A percentile compares a stretch with the other conserved stretches of the same genome.
Conservation (phyloP, 306 rosid genomes). For the Purshia tridentata region DNA sequence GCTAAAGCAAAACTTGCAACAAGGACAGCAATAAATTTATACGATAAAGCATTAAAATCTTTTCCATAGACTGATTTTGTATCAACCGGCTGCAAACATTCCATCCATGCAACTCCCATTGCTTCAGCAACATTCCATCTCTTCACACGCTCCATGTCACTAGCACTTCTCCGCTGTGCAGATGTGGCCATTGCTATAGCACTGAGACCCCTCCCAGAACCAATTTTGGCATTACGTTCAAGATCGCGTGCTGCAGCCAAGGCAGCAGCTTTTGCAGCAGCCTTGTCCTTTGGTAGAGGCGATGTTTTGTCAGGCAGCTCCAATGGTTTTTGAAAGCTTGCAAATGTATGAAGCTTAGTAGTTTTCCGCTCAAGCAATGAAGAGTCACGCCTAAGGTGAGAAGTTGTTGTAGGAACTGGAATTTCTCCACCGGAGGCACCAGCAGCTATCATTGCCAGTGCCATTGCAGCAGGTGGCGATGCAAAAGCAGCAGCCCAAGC, state of each 20-base stretch:
- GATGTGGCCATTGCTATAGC: constrained; percentile 99
- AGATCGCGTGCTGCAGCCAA: constrained; percentile 93
- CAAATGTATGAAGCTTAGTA: constrained; percentile 75
- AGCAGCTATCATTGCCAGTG: constrained; percentile 98
- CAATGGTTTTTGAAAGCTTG: constrained; percentile 87
- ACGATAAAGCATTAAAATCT: constrained; percentile 88
- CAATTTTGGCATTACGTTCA: constrained; percentile 80
- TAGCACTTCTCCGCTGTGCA: constrained; percentile 75
- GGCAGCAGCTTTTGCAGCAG: constrained; percentile 95
- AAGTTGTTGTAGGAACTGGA: constrained; percentile 51
- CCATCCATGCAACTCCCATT: constrained; percentile 99
- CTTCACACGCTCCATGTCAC: constrained; percentile 85
- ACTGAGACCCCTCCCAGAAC: constrained; percentile 98
- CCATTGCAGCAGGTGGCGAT: constrained; percentile 98
- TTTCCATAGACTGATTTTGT: constrained; percentile 90
- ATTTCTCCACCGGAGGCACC: constrained; percentile 90
- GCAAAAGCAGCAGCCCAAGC: constrained; percentile 99
- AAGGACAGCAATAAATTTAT: constrained; percentile 88
- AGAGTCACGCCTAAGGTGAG: constrained; percentile 76
- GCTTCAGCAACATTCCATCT: constrained; percentile 95
- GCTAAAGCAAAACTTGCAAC: constrained; percentile 97
- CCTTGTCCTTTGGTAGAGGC: constrained; percentile 79
- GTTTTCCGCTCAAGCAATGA: constrained; percentile 83
- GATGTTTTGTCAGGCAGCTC: constrained; percentile 58
- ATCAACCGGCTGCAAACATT: constrained; percentile 94